Evolutionary conservation across 164 flowering plant genomes (phyloP), one percentile per base, ranked within the genome.

Genomic region (Chimonanthus salicifolius): DNA sequence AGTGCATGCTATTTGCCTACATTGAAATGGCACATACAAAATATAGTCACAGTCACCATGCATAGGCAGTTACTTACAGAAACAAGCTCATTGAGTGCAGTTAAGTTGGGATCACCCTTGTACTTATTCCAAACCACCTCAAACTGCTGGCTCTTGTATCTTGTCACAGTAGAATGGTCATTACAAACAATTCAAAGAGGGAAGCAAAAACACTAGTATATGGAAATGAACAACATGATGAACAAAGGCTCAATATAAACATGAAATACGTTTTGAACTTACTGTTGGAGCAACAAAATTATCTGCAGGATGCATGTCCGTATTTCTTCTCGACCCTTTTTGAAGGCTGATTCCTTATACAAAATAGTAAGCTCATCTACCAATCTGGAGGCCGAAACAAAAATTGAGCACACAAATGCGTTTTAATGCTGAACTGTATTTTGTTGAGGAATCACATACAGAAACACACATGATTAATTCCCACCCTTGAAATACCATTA

Each of bases 141-240:
- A 77, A 92, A 89, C 70, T 91, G 95, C 72, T 48, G 62, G 72
- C 90, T 87, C 84, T 87, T 90, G 89, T 91, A 87, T 82, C 97
- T 94, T 69, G 68, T n/a, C 9, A 62, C 21, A 51, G 46, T 66
- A 70, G 51, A 18, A 69, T 62, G 43, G 51, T 69, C 47, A 21
- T 67, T 2, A 71, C 10, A 49, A 33, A 2, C 2, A 64, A 10
- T 7, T 47, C 46, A 7, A 7, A 48, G 9, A 2, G 48, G 33
- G 33, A 33, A 33, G 33, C 33, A 33, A 33, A 33, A 33, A 33
- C 33, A 33, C 33, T 33, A 18, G 16, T 4, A 10, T 6, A 44
- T 9, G 16, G 33, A 43, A 43, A 33, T 10, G 44, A 49, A 7
- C 10, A 45, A 60, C 5, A 2, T 10, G 63, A 54, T 9, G 64